A percentile compares a stretch with the other conserved stretches of the same genome.
phyloP scores from a whole-genome alignment of 106 monocot species.

The Ottelia alismoides region DNA sequence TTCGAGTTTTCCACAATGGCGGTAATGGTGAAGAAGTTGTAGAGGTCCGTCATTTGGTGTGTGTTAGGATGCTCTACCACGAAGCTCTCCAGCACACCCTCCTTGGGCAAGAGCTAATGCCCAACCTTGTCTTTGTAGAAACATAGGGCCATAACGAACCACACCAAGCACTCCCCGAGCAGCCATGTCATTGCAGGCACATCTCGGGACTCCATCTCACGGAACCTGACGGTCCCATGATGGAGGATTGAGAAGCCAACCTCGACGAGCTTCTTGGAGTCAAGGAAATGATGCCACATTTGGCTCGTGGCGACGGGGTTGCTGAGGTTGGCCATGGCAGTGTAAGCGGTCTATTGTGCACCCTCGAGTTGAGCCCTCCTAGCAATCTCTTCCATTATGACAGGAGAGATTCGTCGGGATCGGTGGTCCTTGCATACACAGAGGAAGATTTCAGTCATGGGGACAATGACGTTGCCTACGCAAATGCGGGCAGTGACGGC shows the following conservation, averaged over 20 bases:
- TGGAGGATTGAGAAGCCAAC: constrained; percentile 8
- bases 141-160: constrained; percentile 49
- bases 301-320: constrained; percentile 10
- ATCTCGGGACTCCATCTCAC: constrained; percentile 80
- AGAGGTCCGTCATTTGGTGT: constrained; percentile 68
- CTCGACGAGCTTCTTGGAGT: constrained; percentile 13
- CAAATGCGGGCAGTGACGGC: constrained; percentile 64
- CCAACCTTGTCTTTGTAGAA: constrained; percentile 72
- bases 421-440: constrained; percentile 10
- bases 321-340: constrained; percentile 4
- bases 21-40: constrained; percentile 82
- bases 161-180: constrained; percentile 34
- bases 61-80: constrained; percentile 64
- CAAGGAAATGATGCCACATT: constrained; percentile 5
- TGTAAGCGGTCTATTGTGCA: constrained; percentile 10
- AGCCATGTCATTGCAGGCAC: constrained; percentile 55
- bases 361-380: too few relatives aligned
- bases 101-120: constrained; percentile 68
- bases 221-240: too few relatives aligned
- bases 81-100: constrained; percentile 63
- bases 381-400: constrained; percentile 14
- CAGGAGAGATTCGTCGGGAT: constrained; percentile 7
- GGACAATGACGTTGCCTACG: constrained; percentile 20
- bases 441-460: constrained; percentile 13
- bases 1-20: too few relatives aligned